Conservation (phyloP, 2,329 filamentous ascomycete genomes). For the Phialocephala sp. region DNA sequence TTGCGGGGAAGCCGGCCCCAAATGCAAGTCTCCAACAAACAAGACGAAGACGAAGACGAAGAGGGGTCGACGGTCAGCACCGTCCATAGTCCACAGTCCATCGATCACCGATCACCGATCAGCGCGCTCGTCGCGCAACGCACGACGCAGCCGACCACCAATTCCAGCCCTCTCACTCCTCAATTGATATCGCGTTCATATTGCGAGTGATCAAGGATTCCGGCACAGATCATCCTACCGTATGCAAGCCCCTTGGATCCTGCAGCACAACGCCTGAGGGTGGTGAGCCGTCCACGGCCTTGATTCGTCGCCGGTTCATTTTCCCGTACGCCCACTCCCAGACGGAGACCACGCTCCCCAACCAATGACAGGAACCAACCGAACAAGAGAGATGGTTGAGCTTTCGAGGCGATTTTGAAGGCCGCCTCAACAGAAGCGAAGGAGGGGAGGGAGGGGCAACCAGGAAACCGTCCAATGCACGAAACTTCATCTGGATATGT, state of each 20-base stretch:
- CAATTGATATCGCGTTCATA: slow-evolving; percentile 20
- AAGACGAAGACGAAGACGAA: background rate
- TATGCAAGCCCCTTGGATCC: slow-evolving; percentile 30
- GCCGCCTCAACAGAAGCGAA: slow-evolving; percentile 20
- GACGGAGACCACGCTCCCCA: slow-evolving; percentile 9
- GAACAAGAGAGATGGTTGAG: slow-evolving; percentile 10
- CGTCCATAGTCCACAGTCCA: background rate
- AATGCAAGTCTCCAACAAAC: background rate
- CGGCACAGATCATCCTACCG: slow-evolving; percentile 35
- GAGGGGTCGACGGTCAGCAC: slow-evolving; percentile 3
- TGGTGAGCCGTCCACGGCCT: slow-evolving; percentile 3
- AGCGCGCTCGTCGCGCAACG: background rate
- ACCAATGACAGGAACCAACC: slow-evolving; percentile 16
- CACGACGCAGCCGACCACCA: background rate
- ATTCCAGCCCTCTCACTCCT: slow-evolving; percentile 8
- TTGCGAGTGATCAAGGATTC: slow-evolving; percentile 27
- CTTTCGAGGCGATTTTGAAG: slow-evolving; percentile 3
- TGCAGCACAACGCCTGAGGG: slow-evolving; percentile 26
- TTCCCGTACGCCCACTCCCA: slow-evolving; percentile 21
- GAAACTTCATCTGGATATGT: slow-evolving; percentile 37
- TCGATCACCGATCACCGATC: background rate
- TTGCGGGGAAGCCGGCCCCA: slow-evolving; percentile 31
- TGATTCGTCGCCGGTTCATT: slow-evolving; percentile 28
- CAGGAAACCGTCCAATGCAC: slow-evolving; percentile 23
- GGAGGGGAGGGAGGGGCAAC: slow-evolving; percentile 29